Evolutionary conservation across 768 basidiomycete species (phyloP).

Genomic region (Mycena metata): DNA sequence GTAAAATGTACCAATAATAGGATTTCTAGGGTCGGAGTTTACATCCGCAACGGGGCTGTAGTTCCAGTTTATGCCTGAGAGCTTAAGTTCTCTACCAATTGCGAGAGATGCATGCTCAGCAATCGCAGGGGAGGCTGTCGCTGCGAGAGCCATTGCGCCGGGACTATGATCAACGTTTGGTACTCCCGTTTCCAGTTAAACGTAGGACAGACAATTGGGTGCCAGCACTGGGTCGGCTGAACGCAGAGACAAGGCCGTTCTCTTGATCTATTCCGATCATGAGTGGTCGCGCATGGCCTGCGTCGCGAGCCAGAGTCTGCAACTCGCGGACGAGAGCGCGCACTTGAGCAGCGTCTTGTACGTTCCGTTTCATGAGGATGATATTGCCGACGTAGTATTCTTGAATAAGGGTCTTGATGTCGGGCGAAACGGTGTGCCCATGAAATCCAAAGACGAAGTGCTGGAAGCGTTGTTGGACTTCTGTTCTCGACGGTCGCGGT

Average conservation of each 20-base stretch:
- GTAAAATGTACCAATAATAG: constrained; percentile 69
- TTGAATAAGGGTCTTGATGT: constrained; percentile 68
- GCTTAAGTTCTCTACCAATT: constrained; percentile 67
- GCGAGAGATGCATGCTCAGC: constrained; percentile 61
- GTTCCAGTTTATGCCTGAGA: constrained; percentile 78
- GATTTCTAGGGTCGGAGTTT: constrained; percentile 77
- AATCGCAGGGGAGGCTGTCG: constrained; percentile 62
- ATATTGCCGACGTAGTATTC: constrained; percentile 77
- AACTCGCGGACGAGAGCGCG: constrained; percentile 61
- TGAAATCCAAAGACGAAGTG: constrained; percentile 83
- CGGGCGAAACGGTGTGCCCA: constrained; percentile 63
- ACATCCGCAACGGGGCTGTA: constrained; percentile 81
- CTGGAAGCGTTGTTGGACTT: constrained; percentile 48
- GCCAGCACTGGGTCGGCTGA: constrained; percentile 67
- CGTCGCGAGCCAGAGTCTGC: constrained; percentile 67
- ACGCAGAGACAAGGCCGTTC: constrained; percentile 81
- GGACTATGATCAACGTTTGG: constrained; percentile 57
- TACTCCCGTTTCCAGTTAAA: background rate
- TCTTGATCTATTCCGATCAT: constrained; percentile 83
- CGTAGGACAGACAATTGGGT: constrained; percentile 72
- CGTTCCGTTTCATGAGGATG: constrained; percentile 79
- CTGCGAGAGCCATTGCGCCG: constrained; percentile 80
- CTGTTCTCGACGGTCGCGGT: background rate
- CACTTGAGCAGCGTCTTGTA: constrained; percentile 68
- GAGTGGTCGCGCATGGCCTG: constrained; percentile 68